Base-by-base conservation (phyloP, 805 yeast species). In the Blastobotrys attinorum region DNA sequence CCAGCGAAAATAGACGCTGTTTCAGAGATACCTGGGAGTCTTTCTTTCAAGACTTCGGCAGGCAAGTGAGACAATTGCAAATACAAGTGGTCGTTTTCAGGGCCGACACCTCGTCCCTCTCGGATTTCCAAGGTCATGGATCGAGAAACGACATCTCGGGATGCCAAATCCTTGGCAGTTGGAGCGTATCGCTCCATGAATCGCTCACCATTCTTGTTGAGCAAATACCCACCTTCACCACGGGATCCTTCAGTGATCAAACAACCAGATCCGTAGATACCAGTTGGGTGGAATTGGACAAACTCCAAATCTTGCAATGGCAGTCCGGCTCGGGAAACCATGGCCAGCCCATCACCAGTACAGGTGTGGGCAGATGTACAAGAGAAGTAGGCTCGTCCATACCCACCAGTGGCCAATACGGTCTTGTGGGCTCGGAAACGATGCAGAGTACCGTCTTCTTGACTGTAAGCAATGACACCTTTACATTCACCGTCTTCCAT, bases 121-220 rank as follows among this genome's bases (percentile, higher is more conserved):
- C 95, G 86, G 64, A 90, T 90, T 73, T 90, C 98, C 88, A 92
- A 79, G 48, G 98, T 90, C 69, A 90, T 92, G 56, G 98, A 95
- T 70, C 98, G 81, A 31, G 97, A 88, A 45, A 90, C 98, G 51
- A 90, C 97, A 66, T 90, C 98, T 75, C 98, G 83, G 50, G 95
- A 88, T 47, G 98, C 98, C 67, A 90, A 76, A 72, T 90, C 98
- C 75, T 90, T 92, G 55, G 97, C 97, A 43, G 89, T 83, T 54
- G 98, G 98, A 46, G 98, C 98, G 64, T 90, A 90, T 70, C 98
- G 83, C 75, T 90, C 98, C 98, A 90, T 90, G 69, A 90, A 90
- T 69, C 98, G 82, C 74, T 90, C 98, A 76, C 98, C 98, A 72
- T 92, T 95, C 55, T 88, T 78, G 77, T 90, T 90, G 52, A 90